Base-by-base conservation (phyloP, 352 stramenopile genomes). In the Globisporangium yorkense region DNA sequence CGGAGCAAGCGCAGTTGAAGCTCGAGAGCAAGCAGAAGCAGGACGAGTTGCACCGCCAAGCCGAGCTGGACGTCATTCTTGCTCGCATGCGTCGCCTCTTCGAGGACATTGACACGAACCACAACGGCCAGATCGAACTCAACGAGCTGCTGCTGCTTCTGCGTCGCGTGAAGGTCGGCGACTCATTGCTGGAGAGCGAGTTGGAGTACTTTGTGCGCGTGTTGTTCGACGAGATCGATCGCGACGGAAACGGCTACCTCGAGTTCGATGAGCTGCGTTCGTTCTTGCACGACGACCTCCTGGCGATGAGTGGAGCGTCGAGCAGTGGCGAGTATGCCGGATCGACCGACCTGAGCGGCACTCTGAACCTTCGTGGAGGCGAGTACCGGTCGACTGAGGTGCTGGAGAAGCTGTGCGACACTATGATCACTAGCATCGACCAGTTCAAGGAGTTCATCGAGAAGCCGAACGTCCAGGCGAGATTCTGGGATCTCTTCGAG, bases 251-350 rank as follows among this genome's bases (percentile, higher is more conserved):
- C 20, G 92, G 94, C 0, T 86, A 84, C 50, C 88, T 98, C 29
- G 94, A 98, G 65, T 98, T 98, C 63, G 89, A 98, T 35, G 94
- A 98, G 61, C 95, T 98, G 51, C 71, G 97, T 21, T 83, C 87
- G 18, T 91, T 72, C 58, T 70, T 83, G 51, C 71, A 70, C 7
- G 76, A 84, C 63, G 75, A 85, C 12, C 45, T 84, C 54, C 33
- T 84, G 43, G 37, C 55, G 9, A 52, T 61, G 31, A 50, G 21
- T 5, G 56, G 27, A 15, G 64, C 66, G 3, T 52, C 66, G 48
- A 21, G 20, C 16, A 43, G 9, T 10, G 29, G 20, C 31, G 69
- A 83, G 31, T 67, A 62, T 29, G 77, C 80, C 47, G 72, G 76
- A 9, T 80, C 71, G 35, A 75, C 69, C 54, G 53, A 73, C 9